phyloP scores from a whole-genome alignment of 2,329 filamentous ascomycete species.

The Macroventuria anomochaeta region DNA sequence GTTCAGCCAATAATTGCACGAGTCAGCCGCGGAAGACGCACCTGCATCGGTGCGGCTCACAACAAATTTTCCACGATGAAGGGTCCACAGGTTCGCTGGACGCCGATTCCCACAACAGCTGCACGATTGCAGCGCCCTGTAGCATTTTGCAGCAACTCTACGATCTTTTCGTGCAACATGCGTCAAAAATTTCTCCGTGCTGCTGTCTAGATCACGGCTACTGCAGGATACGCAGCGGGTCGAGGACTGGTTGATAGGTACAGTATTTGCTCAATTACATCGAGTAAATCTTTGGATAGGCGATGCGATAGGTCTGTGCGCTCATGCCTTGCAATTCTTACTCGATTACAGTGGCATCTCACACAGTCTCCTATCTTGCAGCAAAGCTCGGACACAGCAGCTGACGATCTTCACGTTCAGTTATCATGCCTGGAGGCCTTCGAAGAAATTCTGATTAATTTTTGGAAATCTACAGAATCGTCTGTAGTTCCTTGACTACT shows the following conservation, averaged over 20 bases:
- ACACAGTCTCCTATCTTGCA: too few species aligned
- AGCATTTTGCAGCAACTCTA: background rate
- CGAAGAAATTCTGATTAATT: too few species aligned
- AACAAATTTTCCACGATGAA: constrained; percentile 10
- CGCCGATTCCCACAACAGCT: constrained; percentile 18
- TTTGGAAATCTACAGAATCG: too few species aligned
- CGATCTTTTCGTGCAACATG: background rate
- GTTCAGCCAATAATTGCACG: constrained; percentile 27
- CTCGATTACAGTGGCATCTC: background rate
- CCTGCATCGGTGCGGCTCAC: constrained; percentile 1
- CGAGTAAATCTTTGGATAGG: constrained; percentile 13
- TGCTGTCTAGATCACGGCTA: constrained; percentile 9
- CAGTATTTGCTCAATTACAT: constrained; percentile 13
- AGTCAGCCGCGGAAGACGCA: constrained; percentile 32
- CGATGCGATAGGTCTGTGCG: background rate
- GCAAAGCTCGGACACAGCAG: too few species aligned
- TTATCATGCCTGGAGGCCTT: too few species aligned
- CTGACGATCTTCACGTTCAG: too few species aligned
- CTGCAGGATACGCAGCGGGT: constrained; percentile 2
- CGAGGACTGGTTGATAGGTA: background rate
- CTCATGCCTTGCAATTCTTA: background rate
- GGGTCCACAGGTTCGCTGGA: constrained; percentile 30
- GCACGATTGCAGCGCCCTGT: background rate
- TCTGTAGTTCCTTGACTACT: too few species aligned
- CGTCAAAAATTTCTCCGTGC: background rate